Evolutionary conservation across 2,329 filamentous ascomycete genomes (phyloP), one percentile per base, ranked within the genome.

Genomic region (Arthrobotrys pseudoclavata): DNA sequence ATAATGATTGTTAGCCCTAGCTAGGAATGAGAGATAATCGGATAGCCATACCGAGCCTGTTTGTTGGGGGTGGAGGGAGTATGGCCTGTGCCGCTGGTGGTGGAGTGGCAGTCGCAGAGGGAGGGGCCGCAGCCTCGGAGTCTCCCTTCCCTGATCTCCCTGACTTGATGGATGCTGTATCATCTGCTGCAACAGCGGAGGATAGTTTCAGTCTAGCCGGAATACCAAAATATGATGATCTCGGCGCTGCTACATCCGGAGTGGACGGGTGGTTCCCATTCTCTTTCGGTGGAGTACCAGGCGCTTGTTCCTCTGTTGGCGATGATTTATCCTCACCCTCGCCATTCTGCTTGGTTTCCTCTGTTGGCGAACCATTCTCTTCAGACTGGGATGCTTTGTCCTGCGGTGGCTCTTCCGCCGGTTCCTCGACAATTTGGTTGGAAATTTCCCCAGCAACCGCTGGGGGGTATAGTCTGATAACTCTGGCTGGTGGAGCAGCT

Each of bases 401-500:
- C 10, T 31, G 31, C 6, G 61, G 24, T 12, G 55, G 60, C 31
- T 69, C 69, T 3, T 84, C 83, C 2, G 86, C 85, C 7, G 88
- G 85, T 37, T 86, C 86, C 22, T 87, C 86, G 80, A 90, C 87
- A 26, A 42, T 13, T 37, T 79, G 57, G 15, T 47, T 64, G 0
- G 93, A 94, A 1, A 97, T 84, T 24, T 93, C 89, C 0, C 96
- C 96, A 0, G 95, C 92, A 80, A 99, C 96, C 7, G 90, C 87
- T 76, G 87, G 90, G 1, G 96, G 96, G 81, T 94, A 99, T 9
- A 98, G 84, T 47, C 89, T 89, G 79, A 99, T 90, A 2, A 98
- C 96, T 62, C 92, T 88, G 82, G 96, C 93, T 0, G 96, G 95
- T 0, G 96, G 93, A 0, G 96, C 94, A 81, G 93, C 90, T 1